These are phyloP conservation scores for Fomitiporia mediterranea DNA, from an alignment of 1,284 basidiomycete species.

Conservation along the genomic window DNA sequence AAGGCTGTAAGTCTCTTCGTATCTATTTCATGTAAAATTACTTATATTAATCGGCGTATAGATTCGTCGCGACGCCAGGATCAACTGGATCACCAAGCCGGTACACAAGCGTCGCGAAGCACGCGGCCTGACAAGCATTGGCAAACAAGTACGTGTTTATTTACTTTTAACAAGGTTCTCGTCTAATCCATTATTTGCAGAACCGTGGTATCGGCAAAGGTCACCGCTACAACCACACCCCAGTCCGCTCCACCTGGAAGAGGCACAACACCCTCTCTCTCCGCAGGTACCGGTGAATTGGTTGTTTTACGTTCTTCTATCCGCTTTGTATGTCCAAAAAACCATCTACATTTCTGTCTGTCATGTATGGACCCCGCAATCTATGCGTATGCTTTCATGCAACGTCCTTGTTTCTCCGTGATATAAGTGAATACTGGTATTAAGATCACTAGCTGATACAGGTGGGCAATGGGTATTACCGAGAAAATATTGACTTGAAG, in stretches of 20 bases:
- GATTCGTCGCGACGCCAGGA: slow-evolving; percentile 93
- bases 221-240: slow-evolving; percentile 91
- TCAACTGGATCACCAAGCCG: slow-evolving; percentile 98
- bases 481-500: slow-evolving; percentile 18
- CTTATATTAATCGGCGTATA: slow-evolving; percentile 28
- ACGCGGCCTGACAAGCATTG: slow-evolving; percentile 94
- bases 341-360: background rate
- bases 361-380: slow-evolving; percentile 17
- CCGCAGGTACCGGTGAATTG: slow-evolving; percentile 89
- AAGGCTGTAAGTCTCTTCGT: slow-evolving; percentile 67
- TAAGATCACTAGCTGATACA: slow-evolving; percentile 19
- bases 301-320: slow-evolving; percentile 27
- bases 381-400: slow-evolving; percentile 13
- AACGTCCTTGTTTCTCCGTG: background rate
- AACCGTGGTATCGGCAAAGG: slow-evolving; percentile 96
- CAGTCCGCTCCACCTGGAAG: slow-evolving; percentile 90
- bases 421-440: slow-evolving; percentile 14
- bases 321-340: slow-evolving; percentile 18
- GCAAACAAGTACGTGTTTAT: slow-evolving; percentile 71
- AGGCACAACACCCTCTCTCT: slow-evolving; percentile 98
- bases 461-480: slow-evolving; percentile 17
- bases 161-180: slow-evolving; percentile 6
- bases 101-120: slow-evolving; percentile 99
- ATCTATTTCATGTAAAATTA: slow-evolving; percentile 1
- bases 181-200: no score